Conservation (phyloP, 2,329 filamentous ascomycete species). For the Fusarium brachygibbosum region DNA sequence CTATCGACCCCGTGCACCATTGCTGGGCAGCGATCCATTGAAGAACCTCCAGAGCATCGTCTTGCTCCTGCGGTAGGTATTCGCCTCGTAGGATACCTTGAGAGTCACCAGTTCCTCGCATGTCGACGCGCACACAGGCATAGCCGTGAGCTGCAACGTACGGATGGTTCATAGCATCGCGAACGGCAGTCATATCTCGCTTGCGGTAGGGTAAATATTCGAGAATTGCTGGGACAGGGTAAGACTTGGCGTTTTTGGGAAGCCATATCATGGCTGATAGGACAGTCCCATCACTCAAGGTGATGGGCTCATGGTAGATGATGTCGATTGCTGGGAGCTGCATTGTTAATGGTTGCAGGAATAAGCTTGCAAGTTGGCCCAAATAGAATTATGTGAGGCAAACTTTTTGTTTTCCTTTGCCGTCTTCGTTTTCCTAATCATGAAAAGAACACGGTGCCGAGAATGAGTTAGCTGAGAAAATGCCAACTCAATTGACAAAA, state of each 20-base stretch:
- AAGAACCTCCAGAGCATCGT: slow-evolving; percentile 5
- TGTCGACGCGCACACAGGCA: slow-evolving; percentile 5
- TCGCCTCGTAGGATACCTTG: slow-evolving; percentile 6
- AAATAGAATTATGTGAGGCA: no score
- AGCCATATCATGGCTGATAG: slow-evolving; percentile 18
- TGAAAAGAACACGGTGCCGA: no score
- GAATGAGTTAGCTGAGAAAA: no score
- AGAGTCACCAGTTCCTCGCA: slow-evolving; percentile 17
- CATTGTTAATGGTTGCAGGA: background rate
- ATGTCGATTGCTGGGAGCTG: slow-evolving; percentile 10
- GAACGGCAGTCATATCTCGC: slow-evolving; percentile 7
- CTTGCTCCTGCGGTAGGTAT: slow-evolving; percentile 9
- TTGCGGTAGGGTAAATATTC: slow-evolving; percentile 13
- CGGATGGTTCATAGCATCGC: slow-evolving; percentile 15
- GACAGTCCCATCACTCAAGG: slow-evolving; percentile 6
- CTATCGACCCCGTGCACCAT: slow-evolving; percentile 13
- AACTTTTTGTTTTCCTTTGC: no score
- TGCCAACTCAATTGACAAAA: no score
- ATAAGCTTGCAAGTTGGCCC: no score
- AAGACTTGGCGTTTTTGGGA: background rate
- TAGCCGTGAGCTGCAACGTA: slow-evolving; percentile 8
- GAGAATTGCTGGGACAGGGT: slow-evolving; percentile 13
- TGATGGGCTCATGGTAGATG: slow-evolving; percentile 11
- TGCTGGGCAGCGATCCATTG: slow-evolving; percentile 4
- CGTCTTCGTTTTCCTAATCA: no score